These are phyloP conservation scores for Arthrobotrys pseudoclavata DNA, from an alignment of 2,329 filamentous ascomycete genomes.

Conservation along the genomic window DNA sequence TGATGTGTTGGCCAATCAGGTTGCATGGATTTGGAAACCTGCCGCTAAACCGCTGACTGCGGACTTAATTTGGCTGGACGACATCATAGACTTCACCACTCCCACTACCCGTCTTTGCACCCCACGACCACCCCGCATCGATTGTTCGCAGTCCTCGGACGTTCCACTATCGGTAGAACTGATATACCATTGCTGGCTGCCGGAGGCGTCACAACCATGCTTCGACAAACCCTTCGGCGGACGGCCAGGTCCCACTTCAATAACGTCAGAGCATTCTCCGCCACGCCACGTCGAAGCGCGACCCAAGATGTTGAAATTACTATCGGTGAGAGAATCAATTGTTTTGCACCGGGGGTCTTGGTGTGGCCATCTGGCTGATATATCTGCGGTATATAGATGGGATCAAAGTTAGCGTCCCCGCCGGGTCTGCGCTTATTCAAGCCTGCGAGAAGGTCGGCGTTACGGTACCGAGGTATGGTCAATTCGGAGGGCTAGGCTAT, in stretches of 20 bases:
- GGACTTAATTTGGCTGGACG: constrained; percentile 49
- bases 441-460: constrained; percentile 97
- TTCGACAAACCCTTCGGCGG: constrained; percentile 60
- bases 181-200: constrained; percentile 37
- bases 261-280: constrained; percentile 53
- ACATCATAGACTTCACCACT: constrained; percentile 49
- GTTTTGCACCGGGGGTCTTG: background rate
- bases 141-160: constrained; percentile 33
- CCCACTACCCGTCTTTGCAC: constrained; percentile 29
- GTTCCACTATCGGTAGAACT: constrained; percentile 38
- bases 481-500: constrained; percentile 2
- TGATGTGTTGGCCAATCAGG: constrained; percentile 60
- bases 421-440: constrained; percentile 96
- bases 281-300: constrained; percentile 50
- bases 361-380: constrained; percentile 19
- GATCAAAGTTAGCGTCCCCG: constrained; percentile 65
- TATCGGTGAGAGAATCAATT: constrained; percentile 20
- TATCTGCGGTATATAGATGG: constrained; percentile 39
- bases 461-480: constrained; percentile 81
- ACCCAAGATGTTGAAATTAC: constrained; percentile 57
- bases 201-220: constrained; percentile 55
- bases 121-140: constrained; percentile 38
- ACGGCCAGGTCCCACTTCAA: constrained; percentile 42
- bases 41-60: constrained; percentile 36
- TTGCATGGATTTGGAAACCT: constrained; percentile 55